Base-by-base conservation (phyloP, 306 rosid genomes). In the Herpetospermum pedunculosum region DNA sequence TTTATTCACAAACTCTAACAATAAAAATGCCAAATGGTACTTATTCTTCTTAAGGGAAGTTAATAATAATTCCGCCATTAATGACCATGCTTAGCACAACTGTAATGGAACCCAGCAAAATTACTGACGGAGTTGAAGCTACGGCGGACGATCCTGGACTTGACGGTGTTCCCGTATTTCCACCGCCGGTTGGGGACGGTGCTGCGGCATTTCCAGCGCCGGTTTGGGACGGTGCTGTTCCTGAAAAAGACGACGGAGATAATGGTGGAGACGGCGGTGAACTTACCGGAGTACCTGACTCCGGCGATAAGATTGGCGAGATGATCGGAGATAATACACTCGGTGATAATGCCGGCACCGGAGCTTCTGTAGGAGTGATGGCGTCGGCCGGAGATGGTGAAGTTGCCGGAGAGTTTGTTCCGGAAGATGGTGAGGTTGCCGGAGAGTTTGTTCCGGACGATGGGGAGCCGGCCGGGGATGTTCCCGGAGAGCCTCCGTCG, bases 391-490 rank as follows among this genome's bases (percentile, higher is more conserved):
- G 64, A 12, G 64, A 18, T 7, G 75, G 38, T 1, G 60, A 62
- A 19, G 73, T 25, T 18, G 76, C 4, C 5, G 87, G 79, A 43
- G 81, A 53, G 7, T 60, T 54, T 8, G 81, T 64, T 21, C 1
- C 11, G 1, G 79, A 80, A 32, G 83, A 76, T 8, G 70, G 77
- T 18, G 79, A 44, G 8, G n/a, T 25, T 18, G 76, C 4, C 5
- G 87, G 79, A 43, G 81, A 53, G 7, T 60, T 54, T 8, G 81
- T 64, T 21, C 1, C 11, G 1, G 79, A 80, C 23, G 83, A 76
- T 8, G 70, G 77, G 13, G 79, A 44, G 8, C 58, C 44, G 16
- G 41, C 37, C 0, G 57, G 46, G 19, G 76, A 29, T 49, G 57
- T 28, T 9, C 41, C 43, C 6, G 75, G 75, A 1, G 59, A 3